Evolutionary conservation across 148 eudicot genomes (phyloP).

Genomic region (Nyssa sinensis): DNA sequence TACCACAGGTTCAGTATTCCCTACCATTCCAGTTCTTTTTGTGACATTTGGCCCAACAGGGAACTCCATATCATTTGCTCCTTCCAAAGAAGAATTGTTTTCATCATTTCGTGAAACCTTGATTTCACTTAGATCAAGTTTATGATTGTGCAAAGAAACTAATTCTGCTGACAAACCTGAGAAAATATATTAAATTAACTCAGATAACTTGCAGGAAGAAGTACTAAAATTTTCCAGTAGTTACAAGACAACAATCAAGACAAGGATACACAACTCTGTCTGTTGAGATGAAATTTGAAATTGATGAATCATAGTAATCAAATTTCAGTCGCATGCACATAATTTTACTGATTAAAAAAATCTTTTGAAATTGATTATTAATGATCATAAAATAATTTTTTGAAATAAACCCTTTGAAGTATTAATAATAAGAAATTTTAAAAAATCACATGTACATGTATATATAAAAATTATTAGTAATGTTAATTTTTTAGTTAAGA

Average conservation of each 20-base stretch:
- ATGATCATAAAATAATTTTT: too few species aligned
- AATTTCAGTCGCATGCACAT: too few species aligned
- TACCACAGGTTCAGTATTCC: slow-evolving; percentile 18
- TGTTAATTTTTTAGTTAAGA: too few species aligned
- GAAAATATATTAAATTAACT: not conserved
- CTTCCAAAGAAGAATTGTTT: slow-evolving; percentile 18
- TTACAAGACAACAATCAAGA: not conserved
- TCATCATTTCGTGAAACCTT: slow-evolving; percentile 34
- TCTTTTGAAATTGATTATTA: too few species aligned
- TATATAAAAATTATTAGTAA: too few species aligned
- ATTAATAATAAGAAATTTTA: too few species aligned
- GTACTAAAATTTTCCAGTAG: not conserved
- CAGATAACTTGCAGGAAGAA: slow-evolving; percentile 4
- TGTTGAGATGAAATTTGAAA: too few species aligned
- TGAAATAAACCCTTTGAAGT: too few species aligned
- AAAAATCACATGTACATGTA: too few species aligned
- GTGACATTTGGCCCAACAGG: slow-evolving; percentile 19
- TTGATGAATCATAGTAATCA: too few species aligned
- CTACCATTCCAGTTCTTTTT: slow-evolving; percentile 30
- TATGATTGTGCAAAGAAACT: slow-evolving; percentile 54
- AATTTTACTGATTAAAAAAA: too few species aligned
- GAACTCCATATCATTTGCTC: slow-evolving; percentile 22
- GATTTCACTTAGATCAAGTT: slow-evolving; percentile 55
- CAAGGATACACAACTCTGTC: not conserved
- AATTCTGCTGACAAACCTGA: slow-evolving; percentile 62